Conservation (phyloP, 345 rosid species). For the Turnera subulata region DNA sequence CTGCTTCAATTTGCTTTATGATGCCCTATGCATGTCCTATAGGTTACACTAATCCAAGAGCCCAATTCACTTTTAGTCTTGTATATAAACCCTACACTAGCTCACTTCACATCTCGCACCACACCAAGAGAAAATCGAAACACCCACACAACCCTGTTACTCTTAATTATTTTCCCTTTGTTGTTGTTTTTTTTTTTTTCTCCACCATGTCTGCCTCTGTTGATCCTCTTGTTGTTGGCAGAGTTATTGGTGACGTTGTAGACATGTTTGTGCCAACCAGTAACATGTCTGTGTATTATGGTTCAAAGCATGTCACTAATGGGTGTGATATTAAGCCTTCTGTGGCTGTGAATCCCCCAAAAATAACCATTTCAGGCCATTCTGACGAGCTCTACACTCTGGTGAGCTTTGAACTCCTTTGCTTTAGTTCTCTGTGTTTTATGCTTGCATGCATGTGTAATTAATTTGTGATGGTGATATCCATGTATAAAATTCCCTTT, state of each 20-base stretch:
- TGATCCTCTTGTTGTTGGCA: background rate
- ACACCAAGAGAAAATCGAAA: background rate
- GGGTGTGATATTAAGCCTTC: background rate
- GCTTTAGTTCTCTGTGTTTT: background rate
- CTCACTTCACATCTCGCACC: background rate
- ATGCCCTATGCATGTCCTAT: constrained; percentile 63
- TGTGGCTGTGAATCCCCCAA: background rate
- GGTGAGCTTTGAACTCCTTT: too few relatives aligned
- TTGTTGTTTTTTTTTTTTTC: background rate
- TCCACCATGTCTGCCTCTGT: constrained; percentile 60
- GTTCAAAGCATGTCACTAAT: background rate
- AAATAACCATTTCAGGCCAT: background rate
- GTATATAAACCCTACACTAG: constrained; percentile 22
- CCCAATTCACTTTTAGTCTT: constrained; percentile 11
- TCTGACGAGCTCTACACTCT: constrained; percentile 4
- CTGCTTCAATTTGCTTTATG: constrained; percentile 32
- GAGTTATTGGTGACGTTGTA: background rate
- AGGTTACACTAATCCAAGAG: constrained; percentile 42
- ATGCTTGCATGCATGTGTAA: background rate
- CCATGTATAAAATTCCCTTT: too few relatives aligned
- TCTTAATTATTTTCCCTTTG: too few relatives aligned
- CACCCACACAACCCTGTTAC: too few relatives aligned
- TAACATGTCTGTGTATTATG: background rate
- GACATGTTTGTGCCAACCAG: background rate
- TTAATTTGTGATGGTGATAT: too few relatives aligned